These are phyloP conservation scores for Bacterosira constricta DNA, from an alignment of 108 stramenopile species.

Conservation along the genomic window DNA sequence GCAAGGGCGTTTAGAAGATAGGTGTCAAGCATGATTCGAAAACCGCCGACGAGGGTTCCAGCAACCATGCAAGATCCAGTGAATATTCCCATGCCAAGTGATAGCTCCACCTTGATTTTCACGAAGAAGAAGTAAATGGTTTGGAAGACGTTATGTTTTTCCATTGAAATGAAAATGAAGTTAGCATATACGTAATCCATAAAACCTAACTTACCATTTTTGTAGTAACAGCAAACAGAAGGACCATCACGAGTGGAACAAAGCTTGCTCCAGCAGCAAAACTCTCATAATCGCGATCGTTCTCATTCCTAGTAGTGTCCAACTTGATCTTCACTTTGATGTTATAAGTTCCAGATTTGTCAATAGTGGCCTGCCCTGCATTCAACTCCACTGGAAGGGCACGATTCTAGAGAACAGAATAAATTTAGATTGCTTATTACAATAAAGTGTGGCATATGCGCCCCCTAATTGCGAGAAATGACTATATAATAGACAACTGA, in stretches of 20 bases:
- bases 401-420: neutral
- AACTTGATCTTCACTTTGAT: conserved; percentile 24
- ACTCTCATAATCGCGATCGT: conserved; percentile 36
- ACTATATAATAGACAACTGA: neutral
- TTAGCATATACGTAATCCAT: neutral
- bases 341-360: conserved; percentile 15
- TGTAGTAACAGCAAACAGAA: conserved; percentile 48
- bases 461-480: too few species aligned
- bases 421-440: too few species aligned
- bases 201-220: conserved; percentile 25
- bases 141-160: too few species aligned
- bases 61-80: conserved; percentile 59
- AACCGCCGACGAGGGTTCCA: conserved; percentile 46
- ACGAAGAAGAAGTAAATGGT: neutral
- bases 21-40: conserved; percentile 47
- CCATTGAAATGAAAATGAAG: neutral
- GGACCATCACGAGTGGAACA: conserved; percentile 51
- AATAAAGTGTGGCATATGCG: neutral
- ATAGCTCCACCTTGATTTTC: conserved; percentile 30
- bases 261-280: conserved; percentile 53
- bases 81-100: conserved; percentile 57
- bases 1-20: conserved; percentile 57
- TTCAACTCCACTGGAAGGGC: conserved; percentile 11
- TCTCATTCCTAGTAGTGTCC: neutral
- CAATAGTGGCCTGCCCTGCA: neutral